Base-by-base conservation (phyloP, 306 rosid species). In the Cicer arietinum region DNA sequence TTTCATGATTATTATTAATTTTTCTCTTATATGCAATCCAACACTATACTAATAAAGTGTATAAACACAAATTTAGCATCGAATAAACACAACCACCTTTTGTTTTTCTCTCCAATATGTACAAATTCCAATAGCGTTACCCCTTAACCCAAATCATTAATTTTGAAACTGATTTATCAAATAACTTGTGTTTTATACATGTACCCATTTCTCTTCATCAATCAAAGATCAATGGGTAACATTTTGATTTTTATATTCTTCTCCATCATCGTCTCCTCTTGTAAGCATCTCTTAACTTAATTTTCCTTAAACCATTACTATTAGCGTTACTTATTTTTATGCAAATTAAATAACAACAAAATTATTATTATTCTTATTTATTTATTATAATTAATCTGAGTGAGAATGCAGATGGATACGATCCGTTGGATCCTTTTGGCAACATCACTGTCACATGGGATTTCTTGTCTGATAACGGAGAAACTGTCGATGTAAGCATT, bases 371-470 rank as follows among this genome's bases (percentile, higher is more conserved):
- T 5, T 45, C 4, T 2, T 65, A 1, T 42, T 7, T 11, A 45
- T 46, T 47, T 10, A 45, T 73, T 41, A 46, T 53, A 40, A 11
- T 30, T 30, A 44, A 17, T 63, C 65, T 45, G 46, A 57, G 59
- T 83, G 80, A 8, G 64, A 75, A 53, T 83, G 85, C 90, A 92
- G 98, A 83, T 88, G 98, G 85, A 70, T 92, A 64, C 78, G 94
- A 92, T 73, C 37, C 87, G 8, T 67, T 87, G 81, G 96, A 92
- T 85, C 98, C 96, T 50, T 16, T 44, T 53, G 94, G 85, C 35
- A 92, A 82, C 67, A 66, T 89, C 72, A 90, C 87, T 13, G 12
- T 92, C 81, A 79, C 90, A 6, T 90, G 94, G 96, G 94, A 90
- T 89, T 86, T 86, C 72, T 17, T 85, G 45, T 16, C 85, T 6